phyloP scores from a whole-genome alignment of 2,329 filamentous ascomycete genomes.

The Corynespora cassiicola region DNA sequence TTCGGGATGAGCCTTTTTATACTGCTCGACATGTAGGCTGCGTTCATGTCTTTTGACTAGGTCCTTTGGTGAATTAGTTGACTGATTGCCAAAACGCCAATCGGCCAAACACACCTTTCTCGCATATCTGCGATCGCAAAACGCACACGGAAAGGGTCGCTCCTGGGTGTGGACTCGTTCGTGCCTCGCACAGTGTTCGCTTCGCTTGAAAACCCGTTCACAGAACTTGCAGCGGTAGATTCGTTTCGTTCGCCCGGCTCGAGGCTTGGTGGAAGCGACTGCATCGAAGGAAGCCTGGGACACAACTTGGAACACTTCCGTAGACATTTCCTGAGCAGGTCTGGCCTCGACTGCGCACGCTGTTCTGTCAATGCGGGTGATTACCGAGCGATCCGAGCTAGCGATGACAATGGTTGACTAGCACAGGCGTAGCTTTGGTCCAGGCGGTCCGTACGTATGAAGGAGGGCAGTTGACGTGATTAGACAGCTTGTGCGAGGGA shows the following conservation, averaged over 20 bases:
- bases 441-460: too few relatives aligned
- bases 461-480: too few relatives aligned
- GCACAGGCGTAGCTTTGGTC: too few relatives aligned
- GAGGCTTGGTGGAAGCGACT: background rate
- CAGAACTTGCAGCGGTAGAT: slow-evolving; percentile 22
- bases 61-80: too few relatives aligned
- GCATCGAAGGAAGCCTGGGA: background rate
- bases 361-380: too few relatives aligned
- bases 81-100: too few relatives aligned
- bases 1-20: slow-evolving; percentile 17
- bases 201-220: slow-evolving; percentile 39
- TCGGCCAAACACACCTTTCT: slow-evolving; percentile 43
- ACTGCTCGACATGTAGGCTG: slow-evolving; percentile 38
- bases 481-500: too few relatives aligned
- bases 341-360: too few relatives aligned
- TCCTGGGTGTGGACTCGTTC: slow-evolving; percentile 43
- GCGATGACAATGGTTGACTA: too few relatives aligned
- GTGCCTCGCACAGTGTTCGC: slow-evolving; percentile 44
- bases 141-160: slow-evolving; percentile 40
- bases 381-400: too few relatives aligned
- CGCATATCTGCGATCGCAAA: slow-evolving; percentile 41
- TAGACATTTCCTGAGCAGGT: too few relatives aligned
- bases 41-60: slow-evolving; percentile 45
- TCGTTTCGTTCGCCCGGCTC: slow-evolving; percentile 7
- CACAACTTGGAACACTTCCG: slow-evolving; percentile 1